Percentiles rank a stretch among this genome's conserved stretches.
Evolutionary conservation across 2,329 filamentous ascomycete species (phyloP).

Genomic region (Trichoderma asperellum): DNA sequence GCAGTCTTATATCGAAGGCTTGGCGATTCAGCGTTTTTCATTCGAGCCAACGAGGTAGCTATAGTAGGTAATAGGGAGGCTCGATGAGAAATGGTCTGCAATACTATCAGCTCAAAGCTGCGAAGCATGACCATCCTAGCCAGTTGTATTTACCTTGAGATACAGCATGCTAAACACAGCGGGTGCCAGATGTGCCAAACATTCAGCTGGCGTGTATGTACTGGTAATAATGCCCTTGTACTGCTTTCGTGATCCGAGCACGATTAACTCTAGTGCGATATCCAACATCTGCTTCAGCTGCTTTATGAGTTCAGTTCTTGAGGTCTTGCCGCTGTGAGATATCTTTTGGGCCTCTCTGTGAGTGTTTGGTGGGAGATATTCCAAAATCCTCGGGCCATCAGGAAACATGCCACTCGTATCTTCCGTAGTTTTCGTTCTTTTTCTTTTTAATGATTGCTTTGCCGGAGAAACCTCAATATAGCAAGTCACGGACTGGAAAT

Average conservation of each 20-base stretch:
- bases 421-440: neutral
- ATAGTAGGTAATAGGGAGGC: constrained; percentile 38
- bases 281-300: constrained; percentile 27
- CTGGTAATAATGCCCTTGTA: constrained; percentile 33
- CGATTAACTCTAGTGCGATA: constrained; percentile 35
- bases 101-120: constrained; percentile 21
- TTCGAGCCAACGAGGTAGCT: constrained; percentile 39
- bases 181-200: constrained; percentile 40
- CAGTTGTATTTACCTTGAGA: constrained; percentile 38
- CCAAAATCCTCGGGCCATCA: constrained; percentile 38
- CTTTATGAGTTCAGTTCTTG: neutral
- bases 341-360: neutral
- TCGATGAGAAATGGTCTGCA: constrained; percentile 36
- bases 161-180: constrained; percentile 45
- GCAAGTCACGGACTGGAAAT: constrained; percentile 38
- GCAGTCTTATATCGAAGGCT: constrained; percentile 39
- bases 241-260: constrained; percentile 36
- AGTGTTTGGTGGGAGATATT: constrained; percentile 1
- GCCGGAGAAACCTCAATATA: constrained; percentile 34
- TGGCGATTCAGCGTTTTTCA: constrained; percentile 44
- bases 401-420: neutral
- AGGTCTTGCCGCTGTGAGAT: neutral
- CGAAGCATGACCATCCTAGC: neutral
- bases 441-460: neutral
- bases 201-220: constrained; percentile 30